Conservation (phyloP, 1,139 yeast species). For the Hyphopichia wangnamkhiaoensis region DNA sequence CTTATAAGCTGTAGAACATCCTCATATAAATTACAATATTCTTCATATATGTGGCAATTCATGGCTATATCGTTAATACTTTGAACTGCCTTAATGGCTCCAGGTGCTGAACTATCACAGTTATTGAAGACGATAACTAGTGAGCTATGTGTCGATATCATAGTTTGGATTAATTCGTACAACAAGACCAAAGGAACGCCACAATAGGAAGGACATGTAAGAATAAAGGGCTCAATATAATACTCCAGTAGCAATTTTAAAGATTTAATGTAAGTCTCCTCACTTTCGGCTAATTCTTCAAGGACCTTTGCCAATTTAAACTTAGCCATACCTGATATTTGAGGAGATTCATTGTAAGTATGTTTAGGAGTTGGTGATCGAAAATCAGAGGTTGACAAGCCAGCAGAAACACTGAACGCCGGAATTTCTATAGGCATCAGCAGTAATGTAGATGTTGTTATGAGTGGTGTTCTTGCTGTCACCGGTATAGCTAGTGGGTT, state of each 20-base stretch:
- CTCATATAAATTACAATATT: constrained; percentile 43
- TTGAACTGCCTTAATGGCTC: background rate
- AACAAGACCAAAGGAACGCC: background rate
- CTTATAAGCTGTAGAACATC: constrained; percentile 37
- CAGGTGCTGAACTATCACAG: background rate
- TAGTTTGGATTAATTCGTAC: background rate
- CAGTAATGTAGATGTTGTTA: background rate
- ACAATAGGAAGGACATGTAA: background rate
- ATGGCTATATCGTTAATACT: constrained; percentile 6
- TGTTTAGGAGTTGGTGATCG: constrained; percentile 23
- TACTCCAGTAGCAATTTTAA: constrained; percentile 38
- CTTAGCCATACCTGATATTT: constrained; percentile 8
- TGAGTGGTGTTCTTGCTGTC: background rate
- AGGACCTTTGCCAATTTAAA: constrained; percentile 35
- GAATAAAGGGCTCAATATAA: constrained; percentile 35
- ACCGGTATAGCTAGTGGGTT: background rate
- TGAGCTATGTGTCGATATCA: background rate
- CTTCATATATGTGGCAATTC: constrained; percentile 30
- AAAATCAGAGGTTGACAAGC: constrained; percentile 13
- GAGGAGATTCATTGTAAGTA: constrained; percentile 17
- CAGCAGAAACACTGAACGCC: constrained; percentile 3
- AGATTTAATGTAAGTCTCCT: constrained; percentile 44
- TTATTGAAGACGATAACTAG: background rate
- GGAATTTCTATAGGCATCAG: background rate
- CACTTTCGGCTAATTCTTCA: constrained; percentile 51